Percentiles rank a stretch among this genome's conserved stretches.
phyloP scores from a whole-genome alignment of 2,329 filamentous ascomycete genomes.

The Clonostachys solani region DNA sequence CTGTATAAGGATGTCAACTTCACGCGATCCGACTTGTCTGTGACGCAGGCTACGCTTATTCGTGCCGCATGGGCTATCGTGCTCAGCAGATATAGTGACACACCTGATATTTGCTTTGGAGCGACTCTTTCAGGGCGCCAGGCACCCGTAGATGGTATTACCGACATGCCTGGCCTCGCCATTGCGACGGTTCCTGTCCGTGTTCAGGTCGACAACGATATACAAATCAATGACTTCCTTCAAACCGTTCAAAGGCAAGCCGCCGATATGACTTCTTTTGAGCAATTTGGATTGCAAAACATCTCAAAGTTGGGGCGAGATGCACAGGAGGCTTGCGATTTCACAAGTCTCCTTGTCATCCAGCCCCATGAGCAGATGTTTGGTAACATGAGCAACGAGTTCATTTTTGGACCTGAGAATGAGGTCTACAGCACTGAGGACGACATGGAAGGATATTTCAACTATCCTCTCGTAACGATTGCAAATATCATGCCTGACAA shows the following conservation, averaged over 20 bases:
- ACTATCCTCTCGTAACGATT: constrained; percentile 1
- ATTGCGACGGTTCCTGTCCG: constrained; percentile 14
- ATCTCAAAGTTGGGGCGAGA: neutral
- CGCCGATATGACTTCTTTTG: constrained; percentile 3
- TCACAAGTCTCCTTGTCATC: constrained; percentile 20
- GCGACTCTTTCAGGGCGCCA: constrained; percentile 10
- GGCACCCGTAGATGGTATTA: constrained; percentile 9
- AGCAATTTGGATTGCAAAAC: constrained; percentile 7
- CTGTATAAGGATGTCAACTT: neutral
- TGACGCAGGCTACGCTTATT: constrained; percentile 10
- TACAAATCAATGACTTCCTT: constrained; percentile 5
- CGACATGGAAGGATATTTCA: constrained; percentile 8
- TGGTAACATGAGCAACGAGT: neutral
- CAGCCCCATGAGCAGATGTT: constrained; percentile 8
- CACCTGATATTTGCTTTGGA: constrained; percentile 3
- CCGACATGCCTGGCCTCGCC: constrained; percentile 11
- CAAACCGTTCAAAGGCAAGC: constrained; percentile 7
- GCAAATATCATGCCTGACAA: neutral
- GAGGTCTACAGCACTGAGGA: neutral
- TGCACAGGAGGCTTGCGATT: constrained; percentile 4
- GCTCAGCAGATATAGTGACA: neutral
- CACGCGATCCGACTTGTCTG: neutral
- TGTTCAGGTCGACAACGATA: neutral
- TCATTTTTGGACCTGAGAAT: neutral
- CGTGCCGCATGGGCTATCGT: constrained; percentile 4